A percentile compares a stretch with the other conserved stretches of the same genome.
phyloP scores from a whole-genome alignment of 2,329 filamentous ascomycete genomes.

The Aspergillus sp. region DNA sequence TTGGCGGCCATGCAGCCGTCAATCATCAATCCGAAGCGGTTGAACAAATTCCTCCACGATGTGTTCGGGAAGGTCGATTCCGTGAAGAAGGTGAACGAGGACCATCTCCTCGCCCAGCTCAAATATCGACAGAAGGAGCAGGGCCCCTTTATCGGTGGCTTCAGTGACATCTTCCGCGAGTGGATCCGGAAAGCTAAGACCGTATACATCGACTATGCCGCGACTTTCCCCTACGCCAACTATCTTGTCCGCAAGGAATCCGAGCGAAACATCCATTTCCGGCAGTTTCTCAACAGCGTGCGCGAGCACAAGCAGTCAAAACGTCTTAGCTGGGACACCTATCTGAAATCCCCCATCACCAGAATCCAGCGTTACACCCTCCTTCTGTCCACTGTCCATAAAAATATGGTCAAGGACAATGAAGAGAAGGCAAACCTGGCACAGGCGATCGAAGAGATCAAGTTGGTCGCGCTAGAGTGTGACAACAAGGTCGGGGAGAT shows the following conservation, averaged over 20 bases:
- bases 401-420: slow-evolving; percentile 76
- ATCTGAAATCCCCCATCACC: slow-evolving; percentile 88
- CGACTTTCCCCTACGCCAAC: slow-evolving; percentile 77
- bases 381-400: slow-evolving; percentile 76
- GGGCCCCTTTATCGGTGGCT: slow-evolving; percentile 88
- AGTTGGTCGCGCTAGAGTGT: slow-evolving; percentile 82
- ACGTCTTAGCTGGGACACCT: slow-evolving; percentile 90
- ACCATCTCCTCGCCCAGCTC: slow-evolving; percentile 84
- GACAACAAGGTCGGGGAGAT: slow-evolving; percentile 90
- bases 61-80: slow-evolving; percentile 91
- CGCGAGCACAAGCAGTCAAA: slow-evolving; percentile 75
- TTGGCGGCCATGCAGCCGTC: slow-evolving; percentile 70
- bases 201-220: slow-evolving; percentile 89
- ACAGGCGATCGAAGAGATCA: slow-evolving; percentile 88
- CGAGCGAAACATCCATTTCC: slow-evolving; percentile 81
- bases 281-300: slow-evolving; percentile 77
- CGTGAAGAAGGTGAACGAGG: slow-evolving; percentile 87
- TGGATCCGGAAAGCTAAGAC: slow-evolving; percentile 93
- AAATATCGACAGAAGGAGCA: slow-evolving; percentile 97
- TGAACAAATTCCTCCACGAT: slow-evolving; percentile 74
- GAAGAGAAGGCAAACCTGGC: slow-evolving; percentile 85
- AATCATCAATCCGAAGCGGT: slow-evolving; percentile 74
- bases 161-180: slow-evolving; percentile 95
- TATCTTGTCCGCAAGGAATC: slow-evolving; percentile 81
- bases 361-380: slow-evolving; percentile 87